Evolutionary conservation across 306 rosid genomes (phyloP).

Genomic region (Chamaecrista fasciculata): DNA sequence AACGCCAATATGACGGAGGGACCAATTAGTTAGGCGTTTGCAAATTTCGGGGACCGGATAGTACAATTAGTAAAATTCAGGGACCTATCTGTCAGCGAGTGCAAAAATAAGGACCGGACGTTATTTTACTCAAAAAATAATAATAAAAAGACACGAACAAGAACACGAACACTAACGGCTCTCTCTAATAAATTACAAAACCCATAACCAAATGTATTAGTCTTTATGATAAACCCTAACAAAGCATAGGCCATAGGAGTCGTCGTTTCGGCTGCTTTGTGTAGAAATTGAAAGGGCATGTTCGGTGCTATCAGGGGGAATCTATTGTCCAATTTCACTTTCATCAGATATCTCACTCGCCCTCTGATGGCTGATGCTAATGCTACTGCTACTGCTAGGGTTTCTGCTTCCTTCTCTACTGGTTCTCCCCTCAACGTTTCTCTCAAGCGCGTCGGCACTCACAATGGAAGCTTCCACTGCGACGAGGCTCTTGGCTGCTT

Average conservation of each 20-base stretch:
- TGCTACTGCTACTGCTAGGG: slow-evolving; percentile 10
- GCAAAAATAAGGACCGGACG: no score
- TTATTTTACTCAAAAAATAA: no score
- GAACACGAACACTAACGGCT: no score
- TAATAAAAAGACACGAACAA: no score
- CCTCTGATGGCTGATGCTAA: slow-evolving; percentile 32
- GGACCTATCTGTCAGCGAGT: no score
- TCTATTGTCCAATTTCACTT: slow-evolving; percentile 7
- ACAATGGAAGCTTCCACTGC: slow-evolving; percentile 95
- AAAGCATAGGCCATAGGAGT: background rate
- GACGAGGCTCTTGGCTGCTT: slow-evolving; percentile 99
- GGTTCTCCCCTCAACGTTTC: slow-evolving; percentile 40
- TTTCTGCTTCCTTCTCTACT: slow-evolving; percentile 29
- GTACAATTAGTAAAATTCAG: no score
- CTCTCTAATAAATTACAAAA: no score
- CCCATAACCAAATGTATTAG: no score
- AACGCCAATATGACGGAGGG: no score
- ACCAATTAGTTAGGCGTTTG: no score
- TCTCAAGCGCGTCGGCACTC: slow-evolving; percentile 84
- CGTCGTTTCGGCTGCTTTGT: no score
- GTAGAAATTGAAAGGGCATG: slow-evolving; percentile 25
- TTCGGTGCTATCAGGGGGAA: slow-evolving; percentile 18
- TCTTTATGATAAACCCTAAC: background rate
- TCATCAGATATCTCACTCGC: slow-evolving; percentile 6
- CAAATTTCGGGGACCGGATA: no score